phyloP scores from a whole-genome alignment of 2,329 filamentous ascomycete species.

The Dactylonectria macrodidyma region DNA sequence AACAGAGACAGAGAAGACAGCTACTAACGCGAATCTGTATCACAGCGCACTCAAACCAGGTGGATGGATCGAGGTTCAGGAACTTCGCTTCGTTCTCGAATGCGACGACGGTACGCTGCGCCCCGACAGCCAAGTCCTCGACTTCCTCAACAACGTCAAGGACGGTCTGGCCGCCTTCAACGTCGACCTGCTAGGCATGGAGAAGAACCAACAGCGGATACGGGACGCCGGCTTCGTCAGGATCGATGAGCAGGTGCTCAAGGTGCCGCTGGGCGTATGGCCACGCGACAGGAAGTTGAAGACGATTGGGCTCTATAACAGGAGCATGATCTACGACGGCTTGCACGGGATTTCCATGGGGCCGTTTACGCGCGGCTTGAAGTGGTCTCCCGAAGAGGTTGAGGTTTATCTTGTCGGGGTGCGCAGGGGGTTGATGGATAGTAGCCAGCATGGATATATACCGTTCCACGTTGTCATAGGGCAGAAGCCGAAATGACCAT shows the following conservation, averaged over 20 bases:
- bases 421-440: slow-evolving; percentile 1
- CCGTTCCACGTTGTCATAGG: slow-evolving; percentile 16
- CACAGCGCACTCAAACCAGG: slow-evolving; percentile 55
- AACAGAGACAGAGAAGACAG: background rate
- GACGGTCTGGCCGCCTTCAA: slow-evolving; percentile 5
- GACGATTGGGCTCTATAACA: slow-evolving; percentile 11
- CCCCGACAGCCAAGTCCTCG: slow-evolving; percentile 6
- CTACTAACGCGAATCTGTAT: background rate
- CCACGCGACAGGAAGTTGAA: slow-evolving; percentile 16
- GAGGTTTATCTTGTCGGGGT: slow-evolving; percentile 8
- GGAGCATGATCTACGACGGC: slow-evolving; percentile 15
- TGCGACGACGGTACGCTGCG: slow-evolving; percentile 52
- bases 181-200: slow-evolving; percentile 11
- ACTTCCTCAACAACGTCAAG: slow-evolving; percentile 43
- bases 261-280: slow-evolving; percentile 13
- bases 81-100: slow-evolving; percentile 51
- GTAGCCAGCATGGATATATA: slow-evolving; percentile 15
- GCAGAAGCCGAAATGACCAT: background rate
- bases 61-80: slow-evolving; percentile 62
- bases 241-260: background rate
- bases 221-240: slow-evolving; percentile 11
- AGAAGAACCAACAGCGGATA: slow-evolving; percentile 12
- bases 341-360: slow-evolving; percentile 12
- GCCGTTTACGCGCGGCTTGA: slow-evolving; percentile 8
- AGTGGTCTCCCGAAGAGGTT: slow-evolving; percentile 12